Evolutionary conservation across 106 monocot genomes (phyloP), one percentile per base, ranked within the genome.

Genomic region (Allium fistulosum): DNA sequence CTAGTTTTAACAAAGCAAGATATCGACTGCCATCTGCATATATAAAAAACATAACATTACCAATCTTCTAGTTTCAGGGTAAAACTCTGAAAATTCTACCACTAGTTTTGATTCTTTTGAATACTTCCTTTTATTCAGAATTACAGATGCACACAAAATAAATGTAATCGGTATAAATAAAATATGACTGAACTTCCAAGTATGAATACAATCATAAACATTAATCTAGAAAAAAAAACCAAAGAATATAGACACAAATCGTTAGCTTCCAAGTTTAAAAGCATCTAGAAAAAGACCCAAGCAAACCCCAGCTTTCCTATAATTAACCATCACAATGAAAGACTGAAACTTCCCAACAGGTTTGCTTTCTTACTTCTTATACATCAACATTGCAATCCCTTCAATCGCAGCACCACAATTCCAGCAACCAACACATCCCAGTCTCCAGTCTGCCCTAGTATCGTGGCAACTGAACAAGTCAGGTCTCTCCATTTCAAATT

Each of bases 371-470:
- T 86, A 77, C 67, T 86, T 92, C 73, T 69, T 80, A 65, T 97
- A 92, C 91, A 97, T 82, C 27, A 97, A 77, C 96, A 92, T 82
- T 57, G 92, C 96, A 17, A 92, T 97, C 26, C 88, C 92, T 61
- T 97, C 96, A n/a, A 92, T 92, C 59, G 86, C 86, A 58, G 86
- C 7, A 97, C 96, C 8, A 92, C 86, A 12, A 97, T 70, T 51
- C 92, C 96, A 27, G 96, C 96, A 57, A 97, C 96, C 49, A 97
- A 67, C 6, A 97, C 88, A 74, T 97, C 96, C 96, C 88, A 97
- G 51, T 96, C 96, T 61, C 96, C 96, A 14, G 96, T 97, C 72
- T 97, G 96, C 11, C 96, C 96, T 53, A 97, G 71, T 67, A 97
- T 92, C 9, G 92, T 97, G 1, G 96, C 96, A 51, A 97, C n/a